Percentiles rank a stretch among this genome's conserved stretches.
phyloP scores from a whole-genome alignment of 768 basidiomycete genomes.

The Psilocybe cyanescens region DNA sequence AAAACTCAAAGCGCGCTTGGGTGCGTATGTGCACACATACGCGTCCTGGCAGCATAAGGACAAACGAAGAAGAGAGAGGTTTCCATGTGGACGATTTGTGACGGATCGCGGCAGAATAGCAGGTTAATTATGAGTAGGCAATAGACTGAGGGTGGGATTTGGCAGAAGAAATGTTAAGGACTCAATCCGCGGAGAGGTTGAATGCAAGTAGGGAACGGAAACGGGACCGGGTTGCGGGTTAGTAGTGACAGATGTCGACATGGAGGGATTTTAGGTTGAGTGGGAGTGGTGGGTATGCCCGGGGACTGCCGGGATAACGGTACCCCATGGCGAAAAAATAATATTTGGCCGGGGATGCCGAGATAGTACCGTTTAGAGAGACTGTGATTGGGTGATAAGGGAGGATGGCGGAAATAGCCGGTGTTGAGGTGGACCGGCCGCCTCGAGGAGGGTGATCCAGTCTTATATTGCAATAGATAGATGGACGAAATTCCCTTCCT shows the following conservation, averaged over 20 bases:
- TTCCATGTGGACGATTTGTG: neutral
- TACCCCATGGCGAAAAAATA: neutral
- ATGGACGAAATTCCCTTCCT: neutral
- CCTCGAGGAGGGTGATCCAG: neutral
- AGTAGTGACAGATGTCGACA: too few relatives aligned
- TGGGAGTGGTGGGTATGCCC: neutral
- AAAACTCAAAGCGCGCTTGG: too few relatives aligned
- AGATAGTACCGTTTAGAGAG: slow-evolving; percentile 6
- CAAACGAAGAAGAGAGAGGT: neutral
- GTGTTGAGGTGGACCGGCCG: neutral
- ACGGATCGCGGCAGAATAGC: too few relatives aligned
- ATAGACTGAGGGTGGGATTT: too few relatives aligned
- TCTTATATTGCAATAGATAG: neutral
- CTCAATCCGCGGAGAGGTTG: neutral
- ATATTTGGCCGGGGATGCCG: neutral
- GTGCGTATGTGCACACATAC: too few relatives aligned
- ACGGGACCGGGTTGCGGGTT: neutral
- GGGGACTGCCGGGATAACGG: neutral
- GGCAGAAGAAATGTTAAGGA: neutral
- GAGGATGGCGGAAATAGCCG: slow-evolving; percentile 7
- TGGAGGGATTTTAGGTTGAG: neutral
- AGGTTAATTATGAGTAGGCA: neutral
- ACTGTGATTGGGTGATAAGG: slow-evolving; percentile 17
- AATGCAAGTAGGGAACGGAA: neutral
- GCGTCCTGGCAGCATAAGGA: too few relatives aligned